These are phyloP conservation scores for Daldinia bambusicola DNA, from an alignment of 495 filamentous ascomycete genomes.

Conservation along the genomic window DNA sequence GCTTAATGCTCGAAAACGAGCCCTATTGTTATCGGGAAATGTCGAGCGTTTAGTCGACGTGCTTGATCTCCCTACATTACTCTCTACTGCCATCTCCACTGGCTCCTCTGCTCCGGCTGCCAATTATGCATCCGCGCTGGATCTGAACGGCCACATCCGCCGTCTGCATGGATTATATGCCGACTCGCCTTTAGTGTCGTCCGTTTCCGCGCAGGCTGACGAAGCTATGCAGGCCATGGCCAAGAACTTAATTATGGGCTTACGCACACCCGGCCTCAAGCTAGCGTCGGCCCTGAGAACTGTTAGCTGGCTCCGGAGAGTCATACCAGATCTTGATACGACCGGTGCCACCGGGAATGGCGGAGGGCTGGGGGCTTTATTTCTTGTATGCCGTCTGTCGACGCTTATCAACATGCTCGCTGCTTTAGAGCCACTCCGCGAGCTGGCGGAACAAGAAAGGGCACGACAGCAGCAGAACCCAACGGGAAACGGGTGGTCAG, in stretches of 20 bases:
- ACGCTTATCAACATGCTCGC: constrained; percentile 82
- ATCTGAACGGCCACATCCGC: constrained; percentile 93
- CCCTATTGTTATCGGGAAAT: constrained; percentile 86
- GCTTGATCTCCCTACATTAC: constrained; percentile 86
- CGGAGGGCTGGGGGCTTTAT: constrained; percentile 76
- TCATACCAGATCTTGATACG: constrained; percentile 80
- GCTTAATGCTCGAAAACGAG: constrained; percentile 79
- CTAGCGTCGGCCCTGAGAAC: constrained; percentile 91
- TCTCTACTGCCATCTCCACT: constrained; percentile 68
- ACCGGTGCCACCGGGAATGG: constrained; percentile 55
- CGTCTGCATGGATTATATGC: constrained; percentile 85
- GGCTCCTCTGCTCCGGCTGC: constrained; percentile 55
- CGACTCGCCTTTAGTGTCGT: constrained; percentile 75
- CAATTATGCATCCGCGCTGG: constrained; percentile 90
- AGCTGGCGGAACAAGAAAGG: constrained; percentile 91
- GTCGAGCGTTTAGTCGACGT: constrained; percentile 91
- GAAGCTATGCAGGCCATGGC: constrained; percentile 91
- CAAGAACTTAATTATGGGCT: constrained; percentile 78
- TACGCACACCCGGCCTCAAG: constrained; percentile 82
- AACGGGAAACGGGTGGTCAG: constrained; percentile 64
- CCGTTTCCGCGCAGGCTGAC: constrained; percentile 81
- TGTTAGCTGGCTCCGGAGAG: constrained; percentile 88
- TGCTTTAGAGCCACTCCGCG: constrained; percentile 85
- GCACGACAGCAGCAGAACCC: constrained; percentile 50
- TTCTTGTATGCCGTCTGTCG: constrained; percentile 85